These are phyloP conservation scores for Clavariopsis aquatica DNA, from an alignment of 495 filamentous ascomycete genomes.

Conservation along the genomic window DNA sequence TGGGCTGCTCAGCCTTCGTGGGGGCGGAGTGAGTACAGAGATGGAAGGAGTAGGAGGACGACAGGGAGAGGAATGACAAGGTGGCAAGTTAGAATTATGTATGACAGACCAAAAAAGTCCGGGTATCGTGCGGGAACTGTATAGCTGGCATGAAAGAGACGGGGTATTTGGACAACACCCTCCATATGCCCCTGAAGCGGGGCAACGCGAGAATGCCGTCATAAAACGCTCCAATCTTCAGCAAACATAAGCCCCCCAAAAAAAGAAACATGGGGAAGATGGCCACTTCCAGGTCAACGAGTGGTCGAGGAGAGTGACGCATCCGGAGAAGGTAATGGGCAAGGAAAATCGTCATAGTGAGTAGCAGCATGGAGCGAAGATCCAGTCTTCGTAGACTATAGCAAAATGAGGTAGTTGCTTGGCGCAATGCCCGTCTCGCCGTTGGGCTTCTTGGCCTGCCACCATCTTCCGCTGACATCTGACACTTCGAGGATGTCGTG, in stretches of 20 bases:
- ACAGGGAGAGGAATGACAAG: background rate
- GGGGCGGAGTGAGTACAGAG: background rate
- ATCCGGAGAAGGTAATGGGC: constrained; percentile 26
- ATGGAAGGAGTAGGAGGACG: background rate
- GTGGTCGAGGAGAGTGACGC: background rate
- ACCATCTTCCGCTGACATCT: constrained; percentile 96
- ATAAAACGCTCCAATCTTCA: constrained; percentile 5
- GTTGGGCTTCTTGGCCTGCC: constrained; percentile 93
- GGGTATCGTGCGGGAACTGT: constrained; percentile 27
- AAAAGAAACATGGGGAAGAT: background rate
- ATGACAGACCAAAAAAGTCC: constrained; percentile 21
- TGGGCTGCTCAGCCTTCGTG: background rate
- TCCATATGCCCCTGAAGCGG: background rate
- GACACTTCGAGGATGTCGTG: constrained; percentile 96
- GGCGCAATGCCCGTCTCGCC: constrained; percentile 97
- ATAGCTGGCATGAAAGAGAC: background rate
- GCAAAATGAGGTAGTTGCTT: constrained; percentile 94
- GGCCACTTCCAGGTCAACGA: background rate
- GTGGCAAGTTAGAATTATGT: constrained; percentile 19
- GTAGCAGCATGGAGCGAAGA: constrained; percentile 30
- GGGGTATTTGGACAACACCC: constrained; percentile 4
- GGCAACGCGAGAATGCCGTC: background rate
- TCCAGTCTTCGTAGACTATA: constrained; percentile 55
- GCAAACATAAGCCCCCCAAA: constrained; percentile 8
- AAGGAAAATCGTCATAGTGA: constrained; percentile 22